These are phyloP conservation scores for Pythium periplocum DNA, from an alignment of 352 stramenopile genomes.

Conservation along the genomic window DNA sequence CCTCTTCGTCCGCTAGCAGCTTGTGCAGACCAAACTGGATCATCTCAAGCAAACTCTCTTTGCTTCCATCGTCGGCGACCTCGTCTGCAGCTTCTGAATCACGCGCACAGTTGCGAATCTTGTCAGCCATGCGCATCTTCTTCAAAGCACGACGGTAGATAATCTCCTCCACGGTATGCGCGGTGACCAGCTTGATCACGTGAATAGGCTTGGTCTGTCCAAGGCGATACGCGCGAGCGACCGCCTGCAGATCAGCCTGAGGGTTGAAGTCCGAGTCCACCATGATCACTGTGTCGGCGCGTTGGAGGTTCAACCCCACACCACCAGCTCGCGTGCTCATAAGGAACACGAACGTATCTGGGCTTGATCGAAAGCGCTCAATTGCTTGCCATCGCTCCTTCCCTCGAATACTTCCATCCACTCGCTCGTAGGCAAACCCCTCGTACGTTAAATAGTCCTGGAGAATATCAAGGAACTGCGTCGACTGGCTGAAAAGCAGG, in stretches of 20 bases:
- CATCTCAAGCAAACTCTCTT: conserved; percentile 52
- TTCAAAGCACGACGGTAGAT: conserved; percentile 66
- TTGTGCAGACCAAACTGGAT: conserved; percentile 75
- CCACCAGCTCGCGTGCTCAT: conserved; percentile 72
- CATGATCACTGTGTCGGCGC: conserved; percentile 82
- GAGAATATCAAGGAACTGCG: conserved; percentile 72
- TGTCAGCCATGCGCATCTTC: conserved; percentile 73
- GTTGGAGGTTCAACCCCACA: conserved; percentile 67
- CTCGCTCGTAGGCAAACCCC: conserved; percentile 70
- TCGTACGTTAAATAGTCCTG: conserved; percentile 76
- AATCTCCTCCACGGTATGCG: conserved; percentile 73
- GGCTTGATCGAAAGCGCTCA: conserved; percentile 78
- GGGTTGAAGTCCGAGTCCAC: conserved; percentile 79
- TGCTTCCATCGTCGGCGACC: conserved; percentile 27
- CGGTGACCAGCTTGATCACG: conserved; percentile 72
- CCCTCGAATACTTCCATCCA: conserved; percentile 67
- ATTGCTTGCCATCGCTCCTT: conserved; percentile 81
- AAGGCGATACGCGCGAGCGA: conserved; percentile 64
- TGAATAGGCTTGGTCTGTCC: conserved; percentile 76
- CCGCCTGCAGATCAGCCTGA: conserved; percentile 62
- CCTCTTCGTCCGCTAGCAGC: conserved; percentile 38
- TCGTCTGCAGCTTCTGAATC: conserved; percentile 20
- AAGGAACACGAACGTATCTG: conserved; percentile 86
- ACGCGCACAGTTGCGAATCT: conserved; percentile 60
- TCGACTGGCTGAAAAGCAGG: conserved; percentile 76